Percentiles rank a stretch among this genome's conserved stretches.
Conservation (phyloP, 495 filamentous ascomycete genomes). For the Acidiella bohemica region DNA sequence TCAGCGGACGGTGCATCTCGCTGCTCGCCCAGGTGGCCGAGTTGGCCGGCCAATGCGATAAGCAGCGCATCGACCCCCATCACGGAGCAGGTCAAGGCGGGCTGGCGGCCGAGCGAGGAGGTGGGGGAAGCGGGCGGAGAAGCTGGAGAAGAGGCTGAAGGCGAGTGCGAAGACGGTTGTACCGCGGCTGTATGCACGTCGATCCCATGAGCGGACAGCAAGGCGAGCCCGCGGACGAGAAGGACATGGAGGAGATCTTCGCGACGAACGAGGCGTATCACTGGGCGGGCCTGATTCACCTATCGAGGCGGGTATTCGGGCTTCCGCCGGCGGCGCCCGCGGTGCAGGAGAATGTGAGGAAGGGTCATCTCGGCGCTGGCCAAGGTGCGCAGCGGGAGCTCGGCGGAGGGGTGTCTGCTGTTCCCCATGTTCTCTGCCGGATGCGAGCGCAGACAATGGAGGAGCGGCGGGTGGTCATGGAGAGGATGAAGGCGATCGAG, state of each 20-base stretch:
- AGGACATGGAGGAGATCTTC: constrained; percentile 45
- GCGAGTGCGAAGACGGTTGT: constrained; percentile 30
- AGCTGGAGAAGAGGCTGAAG: constrained; percentile 41
- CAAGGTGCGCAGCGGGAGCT: constrained; percentile 51
- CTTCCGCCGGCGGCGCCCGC: constrained; percentile 39
- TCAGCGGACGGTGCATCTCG: constrained; percentile 38
- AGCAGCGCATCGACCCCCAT: constrained; percentile 47
- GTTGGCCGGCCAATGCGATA: constrained; percentile 57
- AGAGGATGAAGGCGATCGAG: constrained; percentile 56
- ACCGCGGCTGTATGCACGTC: constrained; percentile 31
- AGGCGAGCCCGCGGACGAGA: constrained; percentile 28
- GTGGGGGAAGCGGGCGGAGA: constrained; percentile 40
- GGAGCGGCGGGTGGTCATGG: constrained; percentile 48
- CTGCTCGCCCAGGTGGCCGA: constrained; percentile 63
- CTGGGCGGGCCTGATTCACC: constrained; percentile 64
- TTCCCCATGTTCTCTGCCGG: constrained; percentile 81
- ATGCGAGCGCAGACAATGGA: constrained; percentile 47
- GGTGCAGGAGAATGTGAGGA: constrained; percentile 50
- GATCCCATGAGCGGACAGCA: constrained; percentile 21
- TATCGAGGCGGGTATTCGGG: constrained; percentile 58
- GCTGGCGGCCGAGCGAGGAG: constrained; percentile 47
- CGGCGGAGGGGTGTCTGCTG: constrained; percentile 61
- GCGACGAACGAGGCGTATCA: constrained; percentile 75
- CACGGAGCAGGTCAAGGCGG: constrained; percentile 33
- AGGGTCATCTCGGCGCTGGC: constrained; percentile 48